Percentiles rank a stretch among this genome's conserved stretches.
Conservation (phyloP, 495 filamentous ascomycete genomes). For the Umbilicaria muhlenbergii region DNA sequence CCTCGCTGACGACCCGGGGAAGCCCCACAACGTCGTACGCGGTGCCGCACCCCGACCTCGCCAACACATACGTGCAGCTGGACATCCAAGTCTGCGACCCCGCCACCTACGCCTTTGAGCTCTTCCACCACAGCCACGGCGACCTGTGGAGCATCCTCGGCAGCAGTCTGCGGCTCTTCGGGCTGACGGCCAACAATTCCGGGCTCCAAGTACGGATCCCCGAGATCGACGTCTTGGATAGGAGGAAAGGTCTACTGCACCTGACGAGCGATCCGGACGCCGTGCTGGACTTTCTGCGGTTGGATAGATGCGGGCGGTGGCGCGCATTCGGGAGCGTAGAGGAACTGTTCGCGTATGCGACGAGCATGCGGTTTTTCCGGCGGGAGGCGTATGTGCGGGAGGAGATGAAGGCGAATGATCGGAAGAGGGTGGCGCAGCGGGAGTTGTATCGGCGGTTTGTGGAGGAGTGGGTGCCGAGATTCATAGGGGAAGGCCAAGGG, state of each 20-base stretch:
- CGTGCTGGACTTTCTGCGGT: constrained; percentile 41
- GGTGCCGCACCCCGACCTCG: constrained; percentile 28
- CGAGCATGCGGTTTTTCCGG: constrained; percentile 35
- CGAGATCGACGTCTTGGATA: constrained; percentile 41
- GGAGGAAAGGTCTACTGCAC: constrained; percentile 37
- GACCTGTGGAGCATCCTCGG: constrained; percentile 55
- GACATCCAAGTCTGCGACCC: constrained; percentile 39
- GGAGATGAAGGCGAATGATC: constrained; percentile 13
- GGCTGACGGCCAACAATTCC: constrained; percentile 43
- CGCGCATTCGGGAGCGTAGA: constrained; percentile 31
- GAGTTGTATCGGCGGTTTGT: constrained; percentile 10
- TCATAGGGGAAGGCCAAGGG: neutral
- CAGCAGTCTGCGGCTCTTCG: constrained; percentile 38
- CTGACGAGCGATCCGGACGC: constrained; percentile 36
- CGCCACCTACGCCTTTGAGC: constrained; percentile 35
- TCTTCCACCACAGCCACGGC: constrained; percentile 46
- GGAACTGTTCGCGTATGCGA: constrained; percentile 40
- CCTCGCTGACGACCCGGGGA: neutral
- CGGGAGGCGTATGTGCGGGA: constrained; percentile 3
- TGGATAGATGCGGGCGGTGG: constrained; percentile 27
- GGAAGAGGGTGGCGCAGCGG: constrained; percentile 12
- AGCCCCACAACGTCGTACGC: constrained; percentile 23
- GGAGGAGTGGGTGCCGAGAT: constrained; percentile 8
- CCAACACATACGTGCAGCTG: constrained; percentile 38
- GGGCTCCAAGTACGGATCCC: constrained; percentile 44